Evolutionary conservation across 352 stramenopile species (phyloP), one percentile per base, ranked within the genome.

Genomic region (Phytophthora aleatoria): DNA sequence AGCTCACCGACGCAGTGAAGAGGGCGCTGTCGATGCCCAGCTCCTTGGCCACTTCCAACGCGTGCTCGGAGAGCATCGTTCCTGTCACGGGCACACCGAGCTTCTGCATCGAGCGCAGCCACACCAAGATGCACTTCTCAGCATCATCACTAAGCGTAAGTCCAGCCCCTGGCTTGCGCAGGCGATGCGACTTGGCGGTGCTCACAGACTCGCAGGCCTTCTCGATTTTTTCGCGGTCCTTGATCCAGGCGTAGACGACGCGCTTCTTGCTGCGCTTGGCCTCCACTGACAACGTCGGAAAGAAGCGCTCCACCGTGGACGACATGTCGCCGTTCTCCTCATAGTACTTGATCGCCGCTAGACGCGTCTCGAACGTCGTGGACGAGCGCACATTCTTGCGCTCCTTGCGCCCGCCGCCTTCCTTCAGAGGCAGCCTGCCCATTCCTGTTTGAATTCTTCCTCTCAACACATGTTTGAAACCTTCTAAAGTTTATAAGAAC

Each of bases 41-140:
- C 45, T 75, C 67, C 41, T 67, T 71, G 20, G 71, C 71, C 42
- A 78, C 63, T 44, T 76, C 64, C 54, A 75, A 38, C 13, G 71
- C 71, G 49, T 78, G 48, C 43, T 68, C 71, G 0, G 57, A 68
- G 42, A 78, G 36, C 63, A 76, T 75, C 6, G 62, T 54, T 3
- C 61, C 62, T 12, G 71, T 76, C 24, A 78, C 67, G 5, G 66
- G 67, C 24, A 74, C 42, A 0, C 61, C 57, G 57, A 76, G 9
- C 43, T 67, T 66, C 55, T 71, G 58, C 58, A 76, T 52, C 31
- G 67, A 76, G 10, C 64, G 71, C 42, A 79, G 52, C 67, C 71
- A 76, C 16, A 76, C 64, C 35, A 79, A 55, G 20, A 79, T 74
- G 49, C 67, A 76, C 42, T 79, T 79, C 57, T 79, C 71, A 13